These are phyloP conservation scores for Diaporthe sp. DNA, from an alignment of 2,329 filamentous ascomycete species.

Conservation along the genomic window DNA sequence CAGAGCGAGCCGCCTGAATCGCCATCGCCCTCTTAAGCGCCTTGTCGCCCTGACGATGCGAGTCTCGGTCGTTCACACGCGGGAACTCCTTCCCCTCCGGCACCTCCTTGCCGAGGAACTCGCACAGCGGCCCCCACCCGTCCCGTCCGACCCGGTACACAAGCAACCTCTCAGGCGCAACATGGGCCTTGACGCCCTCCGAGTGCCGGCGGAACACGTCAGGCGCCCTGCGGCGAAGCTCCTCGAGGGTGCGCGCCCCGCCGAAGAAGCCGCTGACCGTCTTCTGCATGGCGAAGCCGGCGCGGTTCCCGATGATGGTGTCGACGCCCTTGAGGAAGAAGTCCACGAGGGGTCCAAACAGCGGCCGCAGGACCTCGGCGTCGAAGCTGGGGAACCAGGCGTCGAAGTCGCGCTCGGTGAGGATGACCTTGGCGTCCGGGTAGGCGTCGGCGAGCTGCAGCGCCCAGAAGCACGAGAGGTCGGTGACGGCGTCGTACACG, in stretches of 20 bases:
- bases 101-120: conserved; percentile 31
- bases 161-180: not conserved
- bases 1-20: not conserved
- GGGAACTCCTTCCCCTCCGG: conserved; percentile 30
- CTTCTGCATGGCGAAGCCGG: not conserved
- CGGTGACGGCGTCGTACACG: conserved; percentile 43
- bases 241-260: not conserved
- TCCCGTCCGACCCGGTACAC: not conserved
- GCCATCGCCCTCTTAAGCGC: conserved; percentile 10
- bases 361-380: conserved; percentile 44
- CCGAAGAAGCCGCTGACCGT: conserved; percentile 6
- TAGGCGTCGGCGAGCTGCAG: conserved; percentile 41
- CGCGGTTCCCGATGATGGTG: not conserved
- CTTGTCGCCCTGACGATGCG: conserved; percentile 27
- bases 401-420: conserved; percentile 43
- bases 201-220: not conserved
- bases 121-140: conserved; percentile 38
- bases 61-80: conserved; percentile 38
- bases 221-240: not conserved
- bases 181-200: not conserved
- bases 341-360: not conserved
- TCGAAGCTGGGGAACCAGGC: conserved; percentile 41
- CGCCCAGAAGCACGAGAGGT: conserved; percentile 41
- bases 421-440: conserved; percentile 43
- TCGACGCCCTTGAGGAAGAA: not conserved